Evolutionary conservation across 306 rosid genomes (phyloP).

Genomic region (Luffa aegyptiaca): DNA sequence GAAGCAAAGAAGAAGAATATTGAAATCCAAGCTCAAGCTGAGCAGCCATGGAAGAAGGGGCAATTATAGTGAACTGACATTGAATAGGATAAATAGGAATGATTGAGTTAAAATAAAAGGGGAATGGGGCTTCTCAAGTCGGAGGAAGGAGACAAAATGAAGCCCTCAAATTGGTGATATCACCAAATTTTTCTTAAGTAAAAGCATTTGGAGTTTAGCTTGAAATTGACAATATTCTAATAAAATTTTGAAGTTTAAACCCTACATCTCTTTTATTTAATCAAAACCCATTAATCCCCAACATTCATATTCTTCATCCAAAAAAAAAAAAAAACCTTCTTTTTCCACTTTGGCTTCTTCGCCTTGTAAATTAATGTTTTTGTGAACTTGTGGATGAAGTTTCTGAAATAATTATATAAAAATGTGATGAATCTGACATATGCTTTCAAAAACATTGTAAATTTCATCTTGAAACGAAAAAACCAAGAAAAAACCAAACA

Average conservation of each 20-base stretch:
- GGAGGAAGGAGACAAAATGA: slow-evolving; percentile 35
- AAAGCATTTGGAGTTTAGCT: background rate
- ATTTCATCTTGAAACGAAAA: background rate
- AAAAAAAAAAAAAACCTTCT: background rate
- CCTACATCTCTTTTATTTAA: background rate
- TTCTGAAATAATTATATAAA: background rate
- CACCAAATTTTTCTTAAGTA: slow-evolving; percentile 30
- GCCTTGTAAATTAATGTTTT: background rate
- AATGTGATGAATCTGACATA: background rate
- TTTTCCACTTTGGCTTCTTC: background rate
- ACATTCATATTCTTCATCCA: background rate
- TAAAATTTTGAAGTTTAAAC: background rate
- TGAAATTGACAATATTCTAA: slow-evolving; percentile 1
- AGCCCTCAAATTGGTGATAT: slow-evolving; percentile 55
- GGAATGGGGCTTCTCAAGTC: slow-evolving; percentile 15
- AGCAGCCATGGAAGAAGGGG: slow-evolving; percentile 44
- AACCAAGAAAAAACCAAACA: background rate
- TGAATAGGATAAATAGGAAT: slow-evolving; percentile 33
- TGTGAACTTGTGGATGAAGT: background rate
- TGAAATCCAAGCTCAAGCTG: slow-evolving; percentile 67
- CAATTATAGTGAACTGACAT: slow-evolving; percentile 28
- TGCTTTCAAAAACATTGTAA: background rate
- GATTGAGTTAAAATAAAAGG: slow-evolving; percentile 3
- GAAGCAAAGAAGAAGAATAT: background rate
- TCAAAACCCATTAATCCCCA: background rate